phyloP scores from a whole-genome alignment of 192 early-diverging fungal species.

The Coemansia sp. region DNA sequence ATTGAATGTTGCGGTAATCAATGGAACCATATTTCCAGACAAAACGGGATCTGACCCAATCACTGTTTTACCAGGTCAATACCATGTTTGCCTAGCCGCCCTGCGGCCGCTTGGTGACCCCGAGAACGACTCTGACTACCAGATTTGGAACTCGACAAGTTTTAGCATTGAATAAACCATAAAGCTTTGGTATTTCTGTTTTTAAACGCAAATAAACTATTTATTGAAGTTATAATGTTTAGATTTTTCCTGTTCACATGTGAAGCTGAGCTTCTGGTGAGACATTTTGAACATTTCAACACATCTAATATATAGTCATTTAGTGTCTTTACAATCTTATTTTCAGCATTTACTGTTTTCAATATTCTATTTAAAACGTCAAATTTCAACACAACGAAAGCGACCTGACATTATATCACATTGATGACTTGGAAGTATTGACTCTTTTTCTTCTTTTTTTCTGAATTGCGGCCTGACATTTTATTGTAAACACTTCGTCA shows the following conservation, averaged over 20 bases:
- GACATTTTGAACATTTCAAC: too few relatives aligned
- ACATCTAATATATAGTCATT: too few relatives aligned
- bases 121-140: conserved; percentile 26
- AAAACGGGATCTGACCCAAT: conserved; percentile 1
- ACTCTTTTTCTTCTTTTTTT: not conserved
- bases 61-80: conserved; percentile 30
- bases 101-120: conserved; percentile 40
- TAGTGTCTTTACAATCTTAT: too few relatives aligned
- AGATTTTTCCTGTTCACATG: too few relatives aligned
- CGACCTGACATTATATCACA: not conserved
- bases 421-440: not conserved
- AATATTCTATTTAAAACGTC: too few relatives aligned
- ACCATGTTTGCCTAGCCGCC: conserved; percentile 25
- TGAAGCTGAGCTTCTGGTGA: too few relatives aligned
- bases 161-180: conserved; percentile 21
- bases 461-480: conserved; percentile 8
- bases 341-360: too few relatives aligned
- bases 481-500: conserved; percentile 10
- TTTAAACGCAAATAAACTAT: too few relatives aligned
- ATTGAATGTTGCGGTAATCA: not conserved
- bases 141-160: conserved; percentile 37
- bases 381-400: not conserved
- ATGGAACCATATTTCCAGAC: conserved; percentile 21
- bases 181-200: not conserved
- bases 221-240: too few relatives aligned